Conservation (phyloP, 176 grass and related monocot species). For the Eleusine coracana region DNA sequence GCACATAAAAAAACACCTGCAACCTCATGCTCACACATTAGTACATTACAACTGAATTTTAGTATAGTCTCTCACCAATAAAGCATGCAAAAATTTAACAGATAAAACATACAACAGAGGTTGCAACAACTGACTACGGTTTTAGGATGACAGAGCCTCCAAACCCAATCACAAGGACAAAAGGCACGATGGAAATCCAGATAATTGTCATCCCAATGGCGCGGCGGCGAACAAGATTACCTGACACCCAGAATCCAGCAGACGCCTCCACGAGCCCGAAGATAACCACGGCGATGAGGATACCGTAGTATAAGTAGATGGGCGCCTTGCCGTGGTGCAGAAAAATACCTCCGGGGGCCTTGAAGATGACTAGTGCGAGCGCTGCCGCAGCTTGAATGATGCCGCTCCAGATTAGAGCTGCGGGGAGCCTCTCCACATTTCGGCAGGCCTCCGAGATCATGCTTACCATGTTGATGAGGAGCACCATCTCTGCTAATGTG, state of each 20-base stretch:
- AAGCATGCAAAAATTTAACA: too few species aligned
- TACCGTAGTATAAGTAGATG: constrained; percentile 22
- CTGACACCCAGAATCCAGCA: not conserved
- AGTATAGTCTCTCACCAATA: too few species aligned
- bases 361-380: constrained; percentile 16
- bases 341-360: not conserved
- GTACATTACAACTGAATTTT: too few species aligned
- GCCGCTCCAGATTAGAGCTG: not conserved
- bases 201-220: not conserved
- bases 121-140: not conserved
- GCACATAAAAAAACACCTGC: too few species aligned
- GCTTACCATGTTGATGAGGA: not conserved
- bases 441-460: constrained; percentile 2
- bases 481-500: too few species aligned
- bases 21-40: too few species aligned
- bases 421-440: constrained; percentile 1
- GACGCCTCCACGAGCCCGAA: constrained; percentile 23
- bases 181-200: not conserved
- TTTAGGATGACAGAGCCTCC: not conserved
- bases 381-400: not conserved
- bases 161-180: not conserved
- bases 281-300: not conserved
- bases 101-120: too few species aligned
- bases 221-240: not conserved
- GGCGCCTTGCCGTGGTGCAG: not conserved